These are phyloP conservation scores for Xylaria flabelliformis DNA, from an alignment of 495 filamentous ascomycete genomes.

Conservation along the genomic window DNA sequence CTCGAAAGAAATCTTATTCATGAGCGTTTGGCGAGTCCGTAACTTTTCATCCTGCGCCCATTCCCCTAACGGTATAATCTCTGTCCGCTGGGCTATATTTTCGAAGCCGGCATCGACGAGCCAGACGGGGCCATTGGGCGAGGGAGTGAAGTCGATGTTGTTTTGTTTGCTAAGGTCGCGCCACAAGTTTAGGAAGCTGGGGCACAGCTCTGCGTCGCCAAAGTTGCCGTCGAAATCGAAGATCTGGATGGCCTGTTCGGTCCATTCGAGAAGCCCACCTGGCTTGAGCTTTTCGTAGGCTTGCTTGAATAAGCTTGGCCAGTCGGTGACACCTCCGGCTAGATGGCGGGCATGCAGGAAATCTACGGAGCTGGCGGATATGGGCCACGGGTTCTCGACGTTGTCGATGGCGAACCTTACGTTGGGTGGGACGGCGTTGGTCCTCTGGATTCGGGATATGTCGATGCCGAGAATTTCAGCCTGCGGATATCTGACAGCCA, in stretches of 20 bases:
- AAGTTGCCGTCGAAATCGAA: slow-evolving; percentile 57
- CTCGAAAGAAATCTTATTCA: slow-evolving; percentile 33
- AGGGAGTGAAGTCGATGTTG: slow-evolving; percentile 50
- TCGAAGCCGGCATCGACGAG: slow-evolving; percentile 62
- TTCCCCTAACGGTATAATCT: slow-evolving; percentile 33
- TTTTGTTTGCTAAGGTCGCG: slow-evolving; percentile 44
- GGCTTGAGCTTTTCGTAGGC: slow-evolving; percentile 59
- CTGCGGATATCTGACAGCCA: slow-evolving; percentile 60
- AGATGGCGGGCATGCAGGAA: slow-evolving; percentile 68
- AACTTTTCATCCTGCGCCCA: slow-evolving; percentile 44
- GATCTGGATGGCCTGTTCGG: slow-evolving; percentile 54
- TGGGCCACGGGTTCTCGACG: slow-evolving; percentile 64
- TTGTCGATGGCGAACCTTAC: slow-evolving; percentile 70
- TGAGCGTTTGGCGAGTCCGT: slow-evolving; percentile 30
- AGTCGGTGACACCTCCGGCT: slow-evolving; percentile 64
- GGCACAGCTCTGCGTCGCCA: slow-evolving; percentile 59
- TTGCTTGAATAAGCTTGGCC: slow-evolving; percentile 59
- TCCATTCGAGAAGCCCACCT: slow-evolving; percentile 64
- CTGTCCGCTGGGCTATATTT: slow-evolving; percentile 57
- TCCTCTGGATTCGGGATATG: slow-evolving; percentile 65
- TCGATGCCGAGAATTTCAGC: slow-evolving; percentile 61
- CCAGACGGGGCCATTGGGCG: slow-evolving; percentile 43
- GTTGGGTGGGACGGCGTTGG: slow-evolving; percentile 64
- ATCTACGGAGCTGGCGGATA: slow-evolving; percentile 57
- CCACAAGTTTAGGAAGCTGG: slow-evolving; percentile 43